Evolutionary conservation across 495 filamentous ascomycete species (phyloP), one percentile per base, ranked within the genome.

Genomic region (Xylaria scruposa): DNA sequence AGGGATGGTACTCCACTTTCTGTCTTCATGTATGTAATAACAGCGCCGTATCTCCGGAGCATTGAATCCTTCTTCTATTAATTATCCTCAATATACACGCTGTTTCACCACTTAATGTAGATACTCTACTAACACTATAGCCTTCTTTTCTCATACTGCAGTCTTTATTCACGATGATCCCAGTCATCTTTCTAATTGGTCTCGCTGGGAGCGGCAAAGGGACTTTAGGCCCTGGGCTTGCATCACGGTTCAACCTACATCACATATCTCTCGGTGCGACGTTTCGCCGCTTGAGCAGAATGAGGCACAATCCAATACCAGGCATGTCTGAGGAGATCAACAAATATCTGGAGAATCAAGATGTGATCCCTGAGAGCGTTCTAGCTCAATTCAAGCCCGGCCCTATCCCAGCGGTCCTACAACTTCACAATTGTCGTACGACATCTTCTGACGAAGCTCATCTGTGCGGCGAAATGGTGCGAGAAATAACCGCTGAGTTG

Each of bases 151-250:
- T 29, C 4, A 29, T 12, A 31, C 6, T 10, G 15, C 53, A 17
- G 4, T 17, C 3, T 56, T 17, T 0, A 29, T 31, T 56, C 24
- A 29, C 9, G 15, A 60, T 60, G 56, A 3, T 38, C 36, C 56
- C 31, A 60, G 56, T 60, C 31, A 60, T 60, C 8, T 60, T 60
- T 19, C 19, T 60, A 60, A 19, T 60, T 21, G 56, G 56, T 31
- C 8, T 17, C 6, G 38, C 56, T 38, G 19, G 4, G 0, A 38
- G 56, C 17, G 56, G 56, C 15, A 60, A 60, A 60, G 56, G 56
- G 17, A 60, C 56, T 1, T 21, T 60, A 9, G 56, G 56, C 9
- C 0, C 4, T 10, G 31, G 56, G 1, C 33, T 36, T 36, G 33
- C 33, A 36, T 36, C 33, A 36, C 33, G 33, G 33, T 36, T 36